Evolutionary conservation across 352 stramenopile genomes (phyloP), one percentile per base, ranked within the genome.

Genomic region (Pythium guiyangense): DNA sequence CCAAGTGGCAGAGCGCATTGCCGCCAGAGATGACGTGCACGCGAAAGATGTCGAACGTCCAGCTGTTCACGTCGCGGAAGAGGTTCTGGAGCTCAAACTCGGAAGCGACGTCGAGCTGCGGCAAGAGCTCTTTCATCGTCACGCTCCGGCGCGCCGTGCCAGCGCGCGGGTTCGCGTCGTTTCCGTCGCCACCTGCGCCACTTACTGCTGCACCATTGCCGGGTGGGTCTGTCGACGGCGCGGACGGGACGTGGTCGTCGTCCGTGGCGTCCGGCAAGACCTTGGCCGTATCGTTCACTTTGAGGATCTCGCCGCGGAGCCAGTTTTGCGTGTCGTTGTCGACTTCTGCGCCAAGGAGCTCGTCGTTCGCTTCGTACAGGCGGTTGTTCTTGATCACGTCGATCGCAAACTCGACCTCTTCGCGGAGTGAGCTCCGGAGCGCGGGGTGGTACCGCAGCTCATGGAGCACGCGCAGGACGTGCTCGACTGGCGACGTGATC

Each of bases 371-470:
- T 46, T 93, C 81, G 57, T 96, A 94, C 11, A 96, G 59, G 4
- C 77, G 74, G 54, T 94, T 94, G 61, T 88, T 90, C 57, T 93
- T 93, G 66, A 96, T 93, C 6, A 73, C 73, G 52, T 96, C 80
- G 37, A 94, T 93, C 6, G 83, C 75, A 47, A 90, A 93, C 25
- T 92, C 80, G 44, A 96, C 58, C 18, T 90, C 83, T 34, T 77
- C 66, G 39, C 79, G 67, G 2, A 88, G 48, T 9, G 70, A 74
- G 17, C 65, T 57, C 2, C 69, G 70, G 43, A 95, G 70, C 0
- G 74, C 79, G 10, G 86, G 82, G 55, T 96, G 86, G 62, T 80
- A 92, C 17, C 79, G 66, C 39, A 96, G 62, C 49, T 96, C 86
- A 45, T 90, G 81, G 1, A 96, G 65, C 10, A 90, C 46, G 3